Evolutionary conservation across 2,329 filamentous ascomycete genomes (phyloP), one percentile per base, ranked within the genome.

Genomic region (Aspergillus fructus): DNA sequence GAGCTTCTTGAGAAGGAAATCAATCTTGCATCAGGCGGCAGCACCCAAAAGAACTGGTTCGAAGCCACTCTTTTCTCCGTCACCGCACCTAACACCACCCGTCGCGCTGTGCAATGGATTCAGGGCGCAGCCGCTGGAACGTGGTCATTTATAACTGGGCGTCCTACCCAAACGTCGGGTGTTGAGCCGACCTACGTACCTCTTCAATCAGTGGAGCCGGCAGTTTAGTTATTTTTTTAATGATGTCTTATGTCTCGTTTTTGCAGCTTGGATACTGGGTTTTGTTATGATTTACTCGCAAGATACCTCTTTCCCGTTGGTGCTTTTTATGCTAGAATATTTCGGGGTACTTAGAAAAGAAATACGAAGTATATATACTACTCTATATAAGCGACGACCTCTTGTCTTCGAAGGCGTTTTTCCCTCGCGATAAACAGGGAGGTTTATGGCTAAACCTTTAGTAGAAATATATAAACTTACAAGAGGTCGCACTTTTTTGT

Each of bases 1-100:
- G 83, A 84, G 6, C 79, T 81, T 13, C 78, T 89, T 33, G 85
- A 89, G 64, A 81, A 83, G 63, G 83, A 83, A 55, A 79, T 81
- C 23, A 62, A 66, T n/a, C 63, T 72, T 30, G 59, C 59, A 47
- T 50, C 60, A 53, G 55, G 52, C 30, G 56, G 49, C 23, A 34
- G 56, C 21, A 39, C 60, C 23, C 63, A 63, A 50, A 63, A 62
- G 51, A 67, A 59, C 60, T 70, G 67, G 71, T 75, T 72, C 70
- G 55, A 60, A 12, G 66, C 71, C 49, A 65, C 68, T 39, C 64
- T 63, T 15, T 55, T 27, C 51, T 65, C 68, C 2, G 59, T 66
- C 8, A 58, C 56, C 2, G 56, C 58, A 4, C 66, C 65, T 19
- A 56, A 45, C 33, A 9, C 50, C 34, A 50, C 60, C 34, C 55